A percentile compares a stretch with the other conserved stretches of the same genome.
Evolutionary conservation across 257 asterid genomes (phyloP).

Genomic region (Anisodus tanguticus): DNA sequence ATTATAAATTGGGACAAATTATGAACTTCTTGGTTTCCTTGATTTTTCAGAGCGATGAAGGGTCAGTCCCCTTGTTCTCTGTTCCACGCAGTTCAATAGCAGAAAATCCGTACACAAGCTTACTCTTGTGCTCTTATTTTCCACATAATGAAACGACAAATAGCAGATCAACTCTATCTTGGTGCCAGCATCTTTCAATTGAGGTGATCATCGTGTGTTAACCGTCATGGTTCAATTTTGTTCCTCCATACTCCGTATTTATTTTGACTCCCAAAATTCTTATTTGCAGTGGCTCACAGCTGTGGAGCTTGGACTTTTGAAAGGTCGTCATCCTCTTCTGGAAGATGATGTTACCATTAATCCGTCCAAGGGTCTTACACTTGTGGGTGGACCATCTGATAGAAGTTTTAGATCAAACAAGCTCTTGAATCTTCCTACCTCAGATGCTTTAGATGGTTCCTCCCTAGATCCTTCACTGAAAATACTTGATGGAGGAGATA

Average conservation of each 20-base stretch:
- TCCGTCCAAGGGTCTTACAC: slow-evolving; percentile 66
- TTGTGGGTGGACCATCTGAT: slow-evolving; percentile 48
- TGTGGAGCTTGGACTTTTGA: slow-evolving; percentile 94
- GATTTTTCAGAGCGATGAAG: slow-evolving; percentile 68
- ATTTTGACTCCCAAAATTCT: slow-evolving; percentile 35
- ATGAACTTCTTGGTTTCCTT: slow-evolving; percentile 45
- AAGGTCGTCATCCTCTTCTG: slow-evolving; percentile 95
- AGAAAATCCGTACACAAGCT: slow-evolving; percentile 85
- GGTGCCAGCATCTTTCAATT: slow-evolving; percentile 77
- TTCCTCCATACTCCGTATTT: slow-evolving; percentile 13
- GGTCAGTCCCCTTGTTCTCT: slow-evolving; percentile 76
- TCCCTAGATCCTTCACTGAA: slow-evolving; percentile 43
- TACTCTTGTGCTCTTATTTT: slow-evolving; percentile 73
- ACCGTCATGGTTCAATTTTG: slow-evolving; percentile 23
- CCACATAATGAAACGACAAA: slow-evolving; percentile 47
- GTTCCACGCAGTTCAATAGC: slow-evolving; percentile 84
- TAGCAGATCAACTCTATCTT: slow-evolving; percentile 48
- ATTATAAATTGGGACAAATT: slow-evolving; percentile 18
- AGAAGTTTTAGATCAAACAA: slow-evolving; percentile 41
- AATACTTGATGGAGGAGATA: slow-evolving; percentile 42
- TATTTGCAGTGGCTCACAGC: slow-evolving; percentile 84
- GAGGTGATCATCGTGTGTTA: slow-evolving; percentile 59
- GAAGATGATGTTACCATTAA: slow-evolving; percentile 77
- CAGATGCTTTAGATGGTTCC: slow-evolving; percentile 37
- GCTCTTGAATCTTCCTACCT: slow-evolving; percentile 47